These are phyloP conservation scores for Botrytis fabae DNA, from an alignment of 2,329 filamentous ascomycete species.

Conservation along the genomic window DNA sequence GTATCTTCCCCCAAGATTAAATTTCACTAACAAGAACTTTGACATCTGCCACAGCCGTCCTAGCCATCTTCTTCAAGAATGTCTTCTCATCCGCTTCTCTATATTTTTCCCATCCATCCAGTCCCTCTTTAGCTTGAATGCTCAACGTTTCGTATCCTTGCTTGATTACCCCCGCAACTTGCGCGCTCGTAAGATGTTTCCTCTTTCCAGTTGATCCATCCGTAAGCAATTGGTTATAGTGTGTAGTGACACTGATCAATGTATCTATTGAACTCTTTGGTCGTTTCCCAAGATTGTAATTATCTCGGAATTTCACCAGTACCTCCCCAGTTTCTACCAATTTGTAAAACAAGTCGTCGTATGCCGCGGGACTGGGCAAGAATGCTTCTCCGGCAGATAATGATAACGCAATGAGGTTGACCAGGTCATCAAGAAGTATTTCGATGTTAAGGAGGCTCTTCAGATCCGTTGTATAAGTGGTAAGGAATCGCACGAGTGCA, in stretches of 20 bases:
- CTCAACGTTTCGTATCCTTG: constrained; percentile 94
- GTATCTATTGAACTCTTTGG: constrained; percentile 76
- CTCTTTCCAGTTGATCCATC: constrained; percentile 51
- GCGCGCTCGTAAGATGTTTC: constrained; percentile 74
- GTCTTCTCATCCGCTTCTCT: constrained; percentile 83
- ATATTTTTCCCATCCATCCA: constrained; percentile 84
- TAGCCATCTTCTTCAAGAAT: constrained; percentile 82
- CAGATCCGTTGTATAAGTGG: constrained; percentile 79
- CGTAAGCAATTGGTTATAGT: constrained; percentile 83
- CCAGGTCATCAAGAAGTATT: constrained; percentile 71
- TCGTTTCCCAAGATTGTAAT: constrained; percentile 62
- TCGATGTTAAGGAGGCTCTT: constrained; percentile 67
- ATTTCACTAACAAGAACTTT: constrained; percentile 42
- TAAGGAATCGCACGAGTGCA: constrained; percentile 85
- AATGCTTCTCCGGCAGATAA: constrained; percentile 88
- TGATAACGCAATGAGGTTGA: constrained; percentile 80
- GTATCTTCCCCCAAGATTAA: constrained; percentile 21
- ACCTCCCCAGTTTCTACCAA: constrained; percentile 88
- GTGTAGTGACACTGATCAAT: constrained; percentile 75
- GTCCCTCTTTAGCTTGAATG: constrained; percentile 82
- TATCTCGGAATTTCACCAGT: constrained; percentile 77
- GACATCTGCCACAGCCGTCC: constrained; percentile 73
- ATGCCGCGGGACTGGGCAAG: constrained; percentile 79
- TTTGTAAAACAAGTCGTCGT: constrained; percentile 98
- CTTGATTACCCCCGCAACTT: constrained; percentile 90